phyloP scores from a whole-genome alignment of 345 rosid genomes.

The Schrenkiella parvula region DNA sequence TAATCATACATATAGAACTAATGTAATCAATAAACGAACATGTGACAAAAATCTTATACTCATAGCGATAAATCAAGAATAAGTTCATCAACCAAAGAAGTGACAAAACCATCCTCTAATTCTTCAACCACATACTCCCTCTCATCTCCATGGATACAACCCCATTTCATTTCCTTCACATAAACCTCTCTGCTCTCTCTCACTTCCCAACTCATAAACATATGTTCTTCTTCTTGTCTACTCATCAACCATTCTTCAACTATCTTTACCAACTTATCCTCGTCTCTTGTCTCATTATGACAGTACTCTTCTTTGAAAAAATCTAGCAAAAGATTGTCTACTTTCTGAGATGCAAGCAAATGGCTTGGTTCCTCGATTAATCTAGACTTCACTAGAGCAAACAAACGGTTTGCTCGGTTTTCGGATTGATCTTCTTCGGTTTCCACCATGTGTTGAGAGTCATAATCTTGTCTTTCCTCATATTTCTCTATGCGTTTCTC shows the following conservation, averaged over 20 bases:
- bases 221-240: slow-evolving; percentile 22
- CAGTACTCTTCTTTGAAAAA: slow-evolving; percentile 43
- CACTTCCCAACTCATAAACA: slow-evolving; percentile 58
- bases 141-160: slow-evolving; percentile 37
- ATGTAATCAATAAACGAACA: too few relatives aligned
- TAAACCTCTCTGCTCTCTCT: slow-evolving; percentile 42
- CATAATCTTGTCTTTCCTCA: slow-evolving; percentile 21
- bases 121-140: slow-evolving; percentile 36
- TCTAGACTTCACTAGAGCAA: slow-evolving; percentile 23
- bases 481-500: slow-evolving; percentile 43
- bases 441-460: neutral
- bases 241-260: slow-evolving; percentile 57
- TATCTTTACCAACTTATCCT: slow-evolving; percentile 23
- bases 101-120: slow-evolving; percentile 42
- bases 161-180: slow-evolving; percentile 39
- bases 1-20: neutral
- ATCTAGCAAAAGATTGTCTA: slow-evolving; percentile 40
- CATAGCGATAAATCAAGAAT: slow-evolving; percentile 33
- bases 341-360: neutral
- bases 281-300: slow-evolving; percentile 15
- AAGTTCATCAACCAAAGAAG: slow-evolving; percentile 51
- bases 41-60: neutral
- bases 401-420: slow-evolving; percentile 24
- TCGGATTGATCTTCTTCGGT: slow-evolving; percentile 1
- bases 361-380: neutral